Conservation (phyloP, 768 basidiomycete genomes). For the Astraeus odoratus region DNA sequence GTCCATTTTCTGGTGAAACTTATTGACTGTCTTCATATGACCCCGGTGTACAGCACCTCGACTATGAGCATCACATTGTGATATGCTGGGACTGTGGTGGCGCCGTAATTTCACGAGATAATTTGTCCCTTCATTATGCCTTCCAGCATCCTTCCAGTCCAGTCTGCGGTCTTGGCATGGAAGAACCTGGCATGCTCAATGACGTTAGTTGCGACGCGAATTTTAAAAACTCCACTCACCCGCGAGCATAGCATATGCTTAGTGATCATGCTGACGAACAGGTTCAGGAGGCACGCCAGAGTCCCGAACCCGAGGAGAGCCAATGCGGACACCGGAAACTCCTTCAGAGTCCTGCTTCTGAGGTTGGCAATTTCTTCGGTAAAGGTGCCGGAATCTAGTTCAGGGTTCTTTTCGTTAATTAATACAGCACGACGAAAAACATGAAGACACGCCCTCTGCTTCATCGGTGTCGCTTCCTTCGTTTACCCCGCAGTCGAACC, state of each 20-base stretch:
- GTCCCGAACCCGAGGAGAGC: background rate
- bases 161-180: slow-evolving; percentile 14
- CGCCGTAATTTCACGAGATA: slow-evolving; percentile 13
- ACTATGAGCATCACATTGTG: slow-evolving; percentile 15
- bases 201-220: slow-evolving; percentile 13
- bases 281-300: slow-evolving; percentile 1
- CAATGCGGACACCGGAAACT: background rate
- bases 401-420: background rate
- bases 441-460: background rate
- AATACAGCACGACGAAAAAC: background rate
- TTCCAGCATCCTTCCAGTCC: slow-evolving; percentile 16
- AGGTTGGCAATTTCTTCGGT: too few relatives aligned
- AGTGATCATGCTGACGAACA: slow-evolving; percentile 9
- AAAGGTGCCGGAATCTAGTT: too few relatives aligned
- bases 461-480: slow-evolving; percentile 1
- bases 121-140: slow-evolving; percentile 17
- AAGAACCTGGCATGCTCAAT: slow-evolving; percentile 9
- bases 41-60: slow-evolving; percentile 15
- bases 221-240: slow-evolving; percentile 6
- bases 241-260: slow-evolving; percentile 14
- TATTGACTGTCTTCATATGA: background rate
- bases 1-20: background rate
- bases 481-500: background rate
- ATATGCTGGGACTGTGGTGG: slow-evolving; percentile 27
- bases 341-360: too few relatives aligned